Evolutionary conservation across 2,329 filamentous ascomycete genomes (phyloP).

Genomic region (Paracoccidioides brasiliensis): DNA sequence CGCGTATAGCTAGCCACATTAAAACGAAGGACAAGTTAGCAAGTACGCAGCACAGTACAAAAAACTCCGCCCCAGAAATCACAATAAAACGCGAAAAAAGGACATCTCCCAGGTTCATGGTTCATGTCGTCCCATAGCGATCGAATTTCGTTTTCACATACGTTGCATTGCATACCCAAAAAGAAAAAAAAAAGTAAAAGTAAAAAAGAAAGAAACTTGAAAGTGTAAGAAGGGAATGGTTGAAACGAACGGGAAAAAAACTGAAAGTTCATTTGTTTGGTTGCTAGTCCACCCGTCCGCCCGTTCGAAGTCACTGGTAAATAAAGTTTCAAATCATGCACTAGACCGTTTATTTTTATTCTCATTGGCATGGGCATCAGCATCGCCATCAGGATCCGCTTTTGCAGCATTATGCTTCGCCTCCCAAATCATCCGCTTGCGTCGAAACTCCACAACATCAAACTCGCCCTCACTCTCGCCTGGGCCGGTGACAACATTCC

Average conservation of each 20-base stretch:
- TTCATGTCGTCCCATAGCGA: too few species aligned
- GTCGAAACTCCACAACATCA: slow-evolving; percentile 38
- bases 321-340: background rate
- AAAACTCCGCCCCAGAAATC: too few species aligned
- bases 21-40: too few species aligned
- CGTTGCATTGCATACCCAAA: background rate
- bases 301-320: background rate
- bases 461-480: slow-evolving; percentile 28
- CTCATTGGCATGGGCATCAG: background rate
- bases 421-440: slow-evolving; percentile 36
- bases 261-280: too few species aligned
- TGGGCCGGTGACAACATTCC: slow-evolving; percentile 20
- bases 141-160: too few species aligned
- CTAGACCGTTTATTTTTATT: background rate
- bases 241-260: background rate
- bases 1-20: too few species aligned
- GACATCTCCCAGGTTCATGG: too few species aligned
- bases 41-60: too few species aligned
- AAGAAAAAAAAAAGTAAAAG: background rate
- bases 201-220: background rate
- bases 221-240: too few species aligned
- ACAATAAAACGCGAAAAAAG: too few species aligned
- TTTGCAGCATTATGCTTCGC: slow-evolving; percentile 18
- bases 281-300: background rate
- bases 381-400: background rate